Conservation (phyloP, 768 basidiomycete species). For the Gautieria morchelliformis region DNA sequence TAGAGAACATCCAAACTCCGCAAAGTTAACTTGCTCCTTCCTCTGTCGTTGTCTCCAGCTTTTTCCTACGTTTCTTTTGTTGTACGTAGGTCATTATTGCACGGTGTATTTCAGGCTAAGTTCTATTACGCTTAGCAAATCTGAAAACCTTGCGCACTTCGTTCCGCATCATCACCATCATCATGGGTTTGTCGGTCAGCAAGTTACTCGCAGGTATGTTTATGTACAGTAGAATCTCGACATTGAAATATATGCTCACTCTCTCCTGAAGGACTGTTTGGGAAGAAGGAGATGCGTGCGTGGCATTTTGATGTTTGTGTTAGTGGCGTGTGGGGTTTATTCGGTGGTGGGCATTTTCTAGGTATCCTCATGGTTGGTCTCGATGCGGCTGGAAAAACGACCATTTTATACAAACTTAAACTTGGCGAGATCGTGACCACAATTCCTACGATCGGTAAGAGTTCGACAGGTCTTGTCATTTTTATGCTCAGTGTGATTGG, state of each 20-base stretch:
- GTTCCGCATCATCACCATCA: conserved; percentile 9
- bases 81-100: not conserved
- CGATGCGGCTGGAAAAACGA: conserved; percentile 90
- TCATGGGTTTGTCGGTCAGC: conserved; percentile 76
- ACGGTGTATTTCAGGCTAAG: not conserved
- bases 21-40: not conserved
- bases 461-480: not conserved
- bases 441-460: conserved; percentile 96
- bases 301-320: conserved; percentile 12
- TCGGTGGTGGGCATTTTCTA: conserved; percentile 28
- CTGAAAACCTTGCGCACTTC: not conserved
- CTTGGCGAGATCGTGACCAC: conserved; percentile 99
- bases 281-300: conserved; percentile 99
- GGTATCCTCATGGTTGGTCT: conserved; percentile 99
- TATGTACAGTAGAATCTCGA: not conserved
- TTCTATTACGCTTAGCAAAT: not conserved
- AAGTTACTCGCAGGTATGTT: conserved; percentile 16
- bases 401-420: conserved; percentile 97
- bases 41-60: not conserved
- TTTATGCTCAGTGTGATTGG: not conserved
- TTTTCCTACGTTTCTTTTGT: not conserved
- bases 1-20: not conserved
- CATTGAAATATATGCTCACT: not conserved
- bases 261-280: conserved; percentile 54
- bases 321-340: conserved; percentile 10